A percentile compares a stretch with the other conserved stretches of the same genome.
Conservation (phyloP, 1,284 basidiomycete genomes). For the Malassezia restricta region DNA sequence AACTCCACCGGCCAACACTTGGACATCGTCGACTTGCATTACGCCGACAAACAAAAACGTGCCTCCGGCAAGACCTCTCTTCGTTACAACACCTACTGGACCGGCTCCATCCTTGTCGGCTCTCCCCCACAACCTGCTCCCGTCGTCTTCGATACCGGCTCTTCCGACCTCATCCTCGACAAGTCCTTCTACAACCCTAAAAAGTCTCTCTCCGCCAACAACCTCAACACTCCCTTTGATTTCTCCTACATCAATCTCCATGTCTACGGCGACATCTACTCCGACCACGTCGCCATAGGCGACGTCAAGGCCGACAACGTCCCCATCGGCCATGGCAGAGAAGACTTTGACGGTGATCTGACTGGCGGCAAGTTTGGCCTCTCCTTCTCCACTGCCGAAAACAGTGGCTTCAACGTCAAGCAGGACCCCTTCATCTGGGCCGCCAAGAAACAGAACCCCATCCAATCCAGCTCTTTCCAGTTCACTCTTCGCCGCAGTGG, state of each 20-base stretch:
- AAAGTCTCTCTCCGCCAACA: slow-evolving; percentile 20
- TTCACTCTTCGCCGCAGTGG: slow-evolving; percentile 51
- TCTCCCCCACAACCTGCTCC: slow-evolving; percentile 19
- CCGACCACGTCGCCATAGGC: slow-evolving; percentile 50
- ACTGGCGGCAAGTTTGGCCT: neutral
- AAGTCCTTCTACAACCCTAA: slow-evolving; percentile 26
- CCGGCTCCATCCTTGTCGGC: slow-evolving; percentile 32
- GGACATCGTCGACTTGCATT: neutral
- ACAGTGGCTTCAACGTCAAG: slow-evolving; percentile 50
- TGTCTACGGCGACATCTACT: slow-evolving; percentile 52
- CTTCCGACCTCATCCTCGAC: slow-evolving; percentile 38
- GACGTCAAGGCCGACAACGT: slow-evolving; percentile 42
- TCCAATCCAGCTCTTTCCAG: slow-evolving; percentile 43
- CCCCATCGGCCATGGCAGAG: slow-evolving; percentile 45
- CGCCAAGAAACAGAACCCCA: slow-evolving; percentile 21
- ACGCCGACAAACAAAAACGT: neutral
- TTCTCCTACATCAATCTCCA: slow-evolving; percentile 54
- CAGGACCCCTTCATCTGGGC: slow-evolving; percentile 36
- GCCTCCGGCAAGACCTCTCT: neutral
- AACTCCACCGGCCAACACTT: neutral
- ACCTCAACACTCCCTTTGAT: slow-evolving; percentile 47
- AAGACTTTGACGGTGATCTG: neutral
- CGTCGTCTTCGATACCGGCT: slow-evolving; percentile 44
- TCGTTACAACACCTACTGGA: slow-evolving; percentile 10
- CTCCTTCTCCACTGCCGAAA: slow-evolving; percentile 44